Percentiles rank a stretch among this genome's conserved stretches.
Conservation (phyloP, 148 eudicot genomes). For the Rhododendron ovatum region DNA sequence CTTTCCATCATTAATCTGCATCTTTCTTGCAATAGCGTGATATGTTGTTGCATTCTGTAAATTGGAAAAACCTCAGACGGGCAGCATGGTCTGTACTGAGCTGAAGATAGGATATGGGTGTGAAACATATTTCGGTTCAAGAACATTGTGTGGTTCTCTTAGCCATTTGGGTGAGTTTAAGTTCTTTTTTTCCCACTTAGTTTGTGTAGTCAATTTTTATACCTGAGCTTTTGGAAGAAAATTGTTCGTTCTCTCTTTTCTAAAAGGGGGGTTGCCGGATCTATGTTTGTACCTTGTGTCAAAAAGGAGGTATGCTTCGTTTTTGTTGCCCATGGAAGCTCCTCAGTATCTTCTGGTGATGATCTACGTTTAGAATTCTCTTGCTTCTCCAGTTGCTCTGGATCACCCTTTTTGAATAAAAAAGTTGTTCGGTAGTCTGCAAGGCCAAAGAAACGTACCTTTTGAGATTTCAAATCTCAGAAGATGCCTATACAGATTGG, state of each 20-base stretch:
- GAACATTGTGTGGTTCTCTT: neutral
- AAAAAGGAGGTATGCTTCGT: neutral
- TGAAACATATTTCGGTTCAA: neutral
- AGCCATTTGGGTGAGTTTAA: neutral
- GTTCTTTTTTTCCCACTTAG: neutral
- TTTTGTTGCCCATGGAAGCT: neutral
- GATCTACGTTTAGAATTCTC: neutral
- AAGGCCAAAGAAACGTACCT: neutral
- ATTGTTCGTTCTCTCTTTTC: neutral
- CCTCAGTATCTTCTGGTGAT: neutral
- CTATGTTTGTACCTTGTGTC: neutral
- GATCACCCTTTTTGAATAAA: neutral
- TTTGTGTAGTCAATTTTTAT: neutral
- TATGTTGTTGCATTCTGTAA: neutral
- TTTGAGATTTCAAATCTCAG: neutral
- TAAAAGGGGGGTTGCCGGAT: neutral
- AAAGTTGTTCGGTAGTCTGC: neutral
- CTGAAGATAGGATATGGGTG: constrained; percentile 3
- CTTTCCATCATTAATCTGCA: constrained; percentile 1
- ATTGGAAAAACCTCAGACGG: neutral
- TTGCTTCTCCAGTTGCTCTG: neutral
- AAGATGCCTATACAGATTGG: neutral
- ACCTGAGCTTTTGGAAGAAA: neutral
- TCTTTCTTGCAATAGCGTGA: constrained; percentile 4
- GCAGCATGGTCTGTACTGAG: neutral